These are phyloP conservation scores for Dipteronia sinensis DNA, from an alignment of 345 rosid genomes.

Conservation along the genomic window DNA sequence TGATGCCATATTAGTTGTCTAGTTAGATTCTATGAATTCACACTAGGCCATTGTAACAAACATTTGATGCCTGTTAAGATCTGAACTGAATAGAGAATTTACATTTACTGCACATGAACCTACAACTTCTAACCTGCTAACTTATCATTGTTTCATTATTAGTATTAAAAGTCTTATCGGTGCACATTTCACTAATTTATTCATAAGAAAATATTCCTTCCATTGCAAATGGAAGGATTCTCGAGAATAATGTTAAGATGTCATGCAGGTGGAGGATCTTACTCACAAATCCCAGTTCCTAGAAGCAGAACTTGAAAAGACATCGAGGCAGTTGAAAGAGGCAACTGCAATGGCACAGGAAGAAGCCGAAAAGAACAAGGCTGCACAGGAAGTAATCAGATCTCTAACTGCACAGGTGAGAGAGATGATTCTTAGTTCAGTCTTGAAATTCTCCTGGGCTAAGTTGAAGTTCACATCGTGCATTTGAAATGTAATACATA, in stretches of 20 bases:
- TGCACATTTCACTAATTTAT: not conserved
- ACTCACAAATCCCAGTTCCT: conserved; percentile 48
- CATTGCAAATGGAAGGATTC: not conserved
- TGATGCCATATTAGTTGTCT: too few species aligned
- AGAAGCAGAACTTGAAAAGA: conserved; percentile 54
- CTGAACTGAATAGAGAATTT: not conserved
- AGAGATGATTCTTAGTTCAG: not conserved
- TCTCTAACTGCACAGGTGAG: conserved; percentile 59
- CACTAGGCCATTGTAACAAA: not conserved
- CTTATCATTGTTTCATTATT: not conserved
- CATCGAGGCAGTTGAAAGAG: conserved; percentile 53
- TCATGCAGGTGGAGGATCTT: conserved; percentile 68
- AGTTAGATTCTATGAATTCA: too few species aligned
- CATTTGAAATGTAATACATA: not conserved
- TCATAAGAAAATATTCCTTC: not conserved
- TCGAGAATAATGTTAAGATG: conserved; percentile 4
- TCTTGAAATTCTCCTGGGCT: not conserved
- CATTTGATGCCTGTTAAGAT: not conserved
- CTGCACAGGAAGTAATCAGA: conserved; percentile 54
- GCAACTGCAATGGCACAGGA: conserved; percentile 43
- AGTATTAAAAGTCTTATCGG: not conserved
- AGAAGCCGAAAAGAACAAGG: conserved; percentile 60
- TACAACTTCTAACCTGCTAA: not conserved
- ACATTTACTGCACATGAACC: not conserved
- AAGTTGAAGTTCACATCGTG: not conserved